phyloP scores from a whole-genome alignment of 352 stramenopile species.

The Pythium monospermum region DNA sequence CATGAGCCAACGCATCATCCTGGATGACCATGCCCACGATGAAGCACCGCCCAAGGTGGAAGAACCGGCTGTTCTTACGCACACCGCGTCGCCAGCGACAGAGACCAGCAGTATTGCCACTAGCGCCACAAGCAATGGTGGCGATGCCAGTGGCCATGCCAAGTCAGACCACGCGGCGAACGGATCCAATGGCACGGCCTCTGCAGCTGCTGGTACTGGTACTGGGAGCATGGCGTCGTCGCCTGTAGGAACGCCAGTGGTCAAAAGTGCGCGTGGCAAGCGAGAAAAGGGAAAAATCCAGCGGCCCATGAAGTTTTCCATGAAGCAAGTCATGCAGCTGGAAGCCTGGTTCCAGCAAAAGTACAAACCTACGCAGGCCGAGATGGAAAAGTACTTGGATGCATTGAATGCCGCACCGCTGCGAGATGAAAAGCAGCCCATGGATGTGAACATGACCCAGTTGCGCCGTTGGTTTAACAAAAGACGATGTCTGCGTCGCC shows the following conservation, averaged over 20 bases:
- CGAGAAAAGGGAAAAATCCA: conserved; percentile 56
- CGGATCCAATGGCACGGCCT: too few species aligned
- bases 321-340: conserved; percentile 73
- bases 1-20: conserved; percentile 47
- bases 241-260: background rate
- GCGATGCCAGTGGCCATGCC: conserved; percentile 11
- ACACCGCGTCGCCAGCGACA: too few species aligned
- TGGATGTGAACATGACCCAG: conserved; percentile 86
- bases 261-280: conserved; percentile 30
- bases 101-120: too few species aligned
- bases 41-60: conserved; percentile 34
- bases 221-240: background rate
- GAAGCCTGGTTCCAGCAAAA: conserved; percentile 85
- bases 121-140: conserved; percentile 1
- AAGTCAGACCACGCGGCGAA: too few species aligned
- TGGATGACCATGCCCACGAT: conserved; percentile 42
- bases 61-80: too few species aligned
- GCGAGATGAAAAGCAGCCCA: conserved; percentile 66
- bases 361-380: conserved; percentile 75
- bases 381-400: conserved; percentile 75
- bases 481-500: conserved; percentile 70
- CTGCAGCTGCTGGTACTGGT: background rate
- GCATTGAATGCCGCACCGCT: conserved; percentile 66
- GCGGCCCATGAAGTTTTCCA: conserved; percentile 84
- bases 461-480: conserved; percentile 85